Conservation (phyloP, 345 rosid genomes). For the Corymbia maculata region DNA sequence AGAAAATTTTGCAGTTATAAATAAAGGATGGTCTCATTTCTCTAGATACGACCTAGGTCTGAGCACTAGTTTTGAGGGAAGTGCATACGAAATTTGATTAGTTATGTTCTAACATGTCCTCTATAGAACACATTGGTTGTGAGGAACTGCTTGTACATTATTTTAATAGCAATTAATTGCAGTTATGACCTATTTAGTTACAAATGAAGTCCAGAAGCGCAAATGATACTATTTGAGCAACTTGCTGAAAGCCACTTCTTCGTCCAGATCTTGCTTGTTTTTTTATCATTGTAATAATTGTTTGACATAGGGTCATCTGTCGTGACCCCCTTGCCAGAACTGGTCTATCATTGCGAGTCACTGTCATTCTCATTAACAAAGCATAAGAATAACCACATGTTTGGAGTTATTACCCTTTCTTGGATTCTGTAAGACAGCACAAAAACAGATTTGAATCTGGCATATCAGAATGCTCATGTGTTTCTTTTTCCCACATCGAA, state of each 20-base stretch:
- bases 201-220: neutral
- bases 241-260: neutral
- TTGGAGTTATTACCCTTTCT: neutral
- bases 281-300: neutral
- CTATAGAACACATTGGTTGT: neutral
- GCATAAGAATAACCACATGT: neutral
- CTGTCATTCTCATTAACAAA: neutral
- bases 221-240: neutral
- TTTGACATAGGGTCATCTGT: neutral
- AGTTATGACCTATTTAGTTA: neutral
- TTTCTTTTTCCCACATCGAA: neutral
- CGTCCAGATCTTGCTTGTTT: neutral
- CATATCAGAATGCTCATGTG: neutral
- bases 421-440: neutral
- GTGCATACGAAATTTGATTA: neutral
- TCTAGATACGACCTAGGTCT: neutral
- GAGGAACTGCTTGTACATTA: neutral
- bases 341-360: neutral
- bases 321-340: neutral
- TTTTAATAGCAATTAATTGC: neutral
- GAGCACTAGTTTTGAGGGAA: neutral
- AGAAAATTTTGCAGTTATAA: neutral
- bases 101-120: neutral
- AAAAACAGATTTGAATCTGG: neutral
- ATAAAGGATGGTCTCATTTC: neutral